Conservation (phyloP, 2,329 filamentous ascomycete species). For the Penicillium griseofulvum region DNA sequence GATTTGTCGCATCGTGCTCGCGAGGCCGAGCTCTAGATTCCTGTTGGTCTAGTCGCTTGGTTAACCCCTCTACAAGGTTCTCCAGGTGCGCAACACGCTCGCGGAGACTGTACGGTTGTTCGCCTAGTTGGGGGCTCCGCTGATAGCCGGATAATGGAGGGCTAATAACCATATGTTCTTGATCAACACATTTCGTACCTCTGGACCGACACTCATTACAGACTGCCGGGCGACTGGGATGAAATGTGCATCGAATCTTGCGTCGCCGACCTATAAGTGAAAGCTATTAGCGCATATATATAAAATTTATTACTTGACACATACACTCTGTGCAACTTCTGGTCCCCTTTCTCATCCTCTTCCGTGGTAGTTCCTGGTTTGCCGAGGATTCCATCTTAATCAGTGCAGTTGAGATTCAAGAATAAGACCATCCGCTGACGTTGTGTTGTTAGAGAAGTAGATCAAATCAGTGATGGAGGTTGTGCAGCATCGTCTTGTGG, state of each 20-base stretch:
- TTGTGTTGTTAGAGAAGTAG: neutral
- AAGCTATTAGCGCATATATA: neutral
- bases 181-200: conserved; percentile 40
- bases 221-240: conserved; percentile 29
- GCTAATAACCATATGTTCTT: conserved; percentile 30
- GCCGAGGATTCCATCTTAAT: conserved; percentile 21
- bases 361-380: conserved; percentile 38
- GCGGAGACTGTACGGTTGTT: conserved; percentile 38
- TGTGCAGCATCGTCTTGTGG: neutral
- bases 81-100: conserved; percentile 41
- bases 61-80: conserved; percentile 35
- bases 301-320: neutral
- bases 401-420: neutral
- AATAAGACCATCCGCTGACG: neutral
- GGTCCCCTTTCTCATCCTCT: conserved; percentile 46
- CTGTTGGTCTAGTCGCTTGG: conserved; percentile 31
- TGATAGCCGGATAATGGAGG: neutral
- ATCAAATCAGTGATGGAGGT: neutral
- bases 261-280: conserved; percentile 35
- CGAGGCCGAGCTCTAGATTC: conserved; percentile 1
- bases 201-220: conserved; percentile 44
- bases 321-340: conserved; percentile 45
- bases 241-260: conserved; percentile 45
- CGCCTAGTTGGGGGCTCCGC: conserved; percentile 11
- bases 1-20: neutral